Evolutionary conservation across 441 rosid species (phyloP).

Genomic region (Erodium trifolium): DNA sequence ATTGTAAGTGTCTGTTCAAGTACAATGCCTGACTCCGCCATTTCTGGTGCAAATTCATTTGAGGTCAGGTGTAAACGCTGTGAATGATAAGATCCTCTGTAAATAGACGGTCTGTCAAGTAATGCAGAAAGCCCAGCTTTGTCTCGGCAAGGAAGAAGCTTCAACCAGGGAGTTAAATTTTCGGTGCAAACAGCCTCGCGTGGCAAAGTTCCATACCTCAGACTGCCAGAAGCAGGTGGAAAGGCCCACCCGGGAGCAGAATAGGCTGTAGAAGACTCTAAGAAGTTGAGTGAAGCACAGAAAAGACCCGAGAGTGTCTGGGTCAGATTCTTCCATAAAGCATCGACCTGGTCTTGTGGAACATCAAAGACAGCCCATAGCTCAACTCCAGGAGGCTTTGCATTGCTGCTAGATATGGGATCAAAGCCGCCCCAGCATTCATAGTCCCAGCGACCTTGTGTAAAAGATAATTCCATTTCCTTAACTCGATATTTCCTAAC

Average conservation of each 20-base stretch:
- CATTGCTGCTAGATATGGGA: slow-evolving; percentile 70
- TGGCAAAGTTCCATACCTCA: slow-evolving; percentile 84
- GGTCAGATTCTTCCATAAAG: slow-evolving; percentile 82
- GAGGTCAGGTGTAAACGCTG: slow-evolving; percentile 58
- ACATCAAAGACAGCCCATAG: slow-evolving; percentile 94
- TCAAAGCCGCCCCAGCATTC: slow-evolving; percentile 96
- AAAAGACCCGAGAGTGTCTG: slow-evolving; percentile 87
- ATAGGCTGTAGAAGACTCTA: slow-evolving; percentile 75
- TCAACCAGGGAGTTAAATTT: slow-evolving; percentile 96
- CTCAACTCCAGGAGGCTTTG: slow-evolving; percentile 96
- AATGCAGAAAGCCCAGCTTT: slow-evolving; percentile 73
- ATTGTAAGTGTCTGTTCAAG: slow-evolving; percentile 81
- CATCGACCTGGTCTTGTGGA: slow-evolving; percentile 62
- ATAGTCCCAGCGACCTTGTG: slow-evolving; percentile 96
- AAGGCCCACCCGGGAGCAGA: slow-evolving; percentile 81
- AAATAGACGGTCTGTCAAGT: slow-evolving; percentile 83
- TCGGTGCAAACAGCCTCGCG: slow-evolving; percentile 99
- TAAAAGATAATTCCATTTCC: slow-evolving; percentile 94
- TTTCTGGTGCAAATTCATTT: slow-evolving; percentile 27
- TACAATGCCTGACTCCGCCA: slow-evolving; percentile 38
- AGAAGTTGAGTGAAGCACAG: slow-evolving; percentile 89
- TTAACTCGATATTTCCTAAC: slow-evolving; percentile 60
- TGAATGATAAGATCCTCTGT: slow-evolving; percentile 85
- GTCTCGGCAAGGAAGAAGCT: slow-evolving; percentile 94
- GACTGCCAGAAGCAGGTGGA: slow-evolving; percentile 42